Evolutionary conservation across 1,284 basidiomycete species (phyloP), one percentile per base, ranked within the genome.

Genomic region (Sanghuangporus baumii): DNA sequence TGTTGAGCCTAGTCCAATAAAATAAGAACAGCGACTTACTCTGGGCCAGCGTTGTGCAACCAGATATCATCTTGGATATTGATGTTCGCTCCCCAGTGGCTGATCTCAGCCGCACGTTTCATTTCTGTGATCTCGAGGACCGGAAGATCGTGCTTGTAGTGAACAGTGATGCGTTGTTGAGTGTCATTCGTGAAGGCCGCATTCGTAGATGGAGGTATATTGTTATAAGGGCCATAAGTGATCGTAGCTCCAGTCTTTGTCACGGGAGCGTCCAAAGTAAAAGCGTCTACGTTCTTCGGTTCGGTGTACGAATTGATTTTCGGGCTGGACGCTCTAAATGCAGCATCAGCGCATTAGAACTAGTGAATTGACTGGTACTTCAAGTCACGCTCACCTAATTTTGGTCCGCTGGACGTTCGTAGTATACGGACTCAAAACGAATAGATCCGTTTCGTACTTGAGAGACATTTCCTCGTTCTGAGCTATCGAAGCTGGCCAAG

Each of bases 71-170:
- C 96, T 73, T 98, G 85, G 54, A 96, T 89, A 71, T 97, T 96
- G 48, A 99, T 74, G 74, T 96, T 98, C 57, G 88, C 86, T 48
- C 96, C 95, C 97, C 96, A 99, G 74, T 99, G 96, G 66, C 93
- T 95, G 68, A 99, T 87, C 76, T 99, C 95, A 1, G 91, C 94
- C 0, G 82, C 73, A 52, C 97, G 87, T 62, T 86, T 81, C 54
- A 96, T 81, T 34, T 80, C 85, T 20, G 81, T 81, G 60, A 97
- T 78, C 66, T 93, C 87, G 12, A 95, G 74, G 48, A 97, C 84
- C 0, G 96, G 93, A 60, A 85, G 79, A 38, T 89, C 89, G 65
- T 89, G 88, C 68, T 82, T 79, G 76, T 93, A 99, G 71, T 97
- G 94, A 3, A 98, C 80, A 6, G 76, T 76, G 61, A 94, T 76